Evolutionary conservation across 179 eudicot genomes (phyloP).

Genomic region (Pouteria campechiana): DNA sequence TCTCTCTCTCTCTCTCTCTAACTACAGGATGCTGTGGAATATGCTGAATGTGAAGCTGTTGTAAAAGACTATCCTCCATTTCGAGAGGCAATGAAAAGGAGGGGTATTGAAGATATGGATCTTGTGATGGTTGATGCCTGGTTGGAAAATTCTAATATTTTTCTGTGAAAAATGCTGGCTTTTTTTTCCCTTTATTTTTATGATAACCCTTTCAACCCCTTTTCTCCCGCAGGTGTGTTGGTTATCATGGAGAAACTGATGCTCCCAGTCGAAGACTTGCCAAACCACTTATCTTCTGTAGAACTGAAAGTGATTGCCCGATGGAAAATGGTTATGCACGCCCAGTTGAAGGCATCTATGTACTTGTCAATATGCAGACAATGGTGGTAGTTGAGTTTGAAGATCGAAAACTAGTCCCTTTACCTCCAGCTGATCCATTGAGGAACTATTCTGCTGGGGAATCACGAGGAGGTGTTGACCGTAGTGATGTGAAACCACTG

Average conservation of each 20-base stretch:
- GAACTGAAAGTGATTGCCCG: constrained; percentile 96
- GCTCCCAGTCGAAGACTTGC: constrained; percentile 93
- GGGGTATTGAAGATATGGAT: constrained; percentile 99
- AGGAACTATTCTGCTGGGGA: constrained; percentile 95
- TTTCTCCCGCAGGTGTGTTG: constrained; percentile 96
- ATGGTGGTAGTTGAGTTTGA: constrained; percentile 94
- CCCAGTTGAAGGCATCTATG: constrained; percentile 96
- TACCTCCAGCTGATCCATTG: constrained; percentile 95
- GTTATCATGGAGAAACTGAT: constrained; percentile 83
- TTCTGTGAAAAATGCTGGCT: not conserved
- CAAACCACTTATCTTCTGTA: constrained; percentile 90
- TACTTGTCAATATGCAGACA: constrained; percentile 88
- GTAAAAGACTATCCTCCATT: constrained; percentile 88
- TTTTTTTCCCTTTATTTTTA: not conserved
- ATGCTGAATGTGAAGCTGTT: constrained; percentile 97
- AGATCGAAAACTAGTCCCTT: constrained; percentile 86
- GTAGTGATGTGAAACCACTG: constrained; percentile 91
- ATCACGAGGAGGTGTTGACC: constrained; percentile 90
- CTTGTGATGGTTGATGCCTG: constrained; percentile 97
- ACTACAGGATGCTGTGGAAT: constrained; percentile 85
- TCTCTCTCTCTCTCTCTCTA: constrained; percentile 1
- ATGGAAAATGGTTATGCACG: constrained; percentile 99
- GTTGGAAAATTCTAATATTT: constrained; percentile 30
- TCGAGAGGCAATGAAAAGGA: constrained; percentile 83
- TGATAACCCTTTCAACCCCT: constrained; percentile 1